These are phyloP conservation scores for Emericellopsis terricola DNA, from an alignment of 495 filamentous ascomycete genomes.

Conservation along the genomic window DNA sequence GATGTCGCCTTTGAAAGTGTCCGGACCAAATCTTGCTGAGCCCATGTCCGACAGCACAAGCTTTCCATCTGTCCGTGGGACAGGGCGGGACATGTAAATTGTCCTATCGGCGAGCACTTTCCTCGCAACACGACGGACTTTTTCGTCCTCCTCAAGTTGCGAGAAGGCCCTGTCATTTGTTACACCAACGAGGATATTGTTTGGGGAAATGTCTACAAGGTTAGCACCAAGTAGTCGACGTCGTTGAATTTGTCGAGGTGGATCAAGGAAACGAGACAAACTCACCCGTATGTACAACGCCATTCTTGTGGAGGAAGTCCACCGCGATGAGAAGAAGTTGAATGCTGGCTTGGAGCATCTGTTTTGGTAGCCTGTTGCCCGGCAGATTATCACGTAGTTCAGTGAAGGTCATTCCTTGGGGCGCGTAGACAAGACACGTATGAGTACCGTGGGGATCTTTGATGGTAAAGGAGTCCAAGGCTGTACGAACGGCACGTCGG, in stretches of 20 bases:
- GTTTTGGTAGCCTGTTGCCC: conserved; percentile 12
- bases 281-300: conserved; percentile 14
- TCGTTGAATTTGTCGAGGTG: conserved; percentile 5
- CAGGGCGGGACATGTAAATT: conserved; percentile 8
- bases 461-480: conserved; percentile 10
- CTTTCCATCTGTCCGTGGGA: conserved; percentile 5
- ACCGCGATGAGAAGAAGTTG: conserved; percentile 17
- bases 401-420: conserved; percentile 20
- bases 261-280: no score
- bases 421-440: conserved; percentile 12
- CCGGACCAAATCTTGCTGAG: conserved; percentile 6
- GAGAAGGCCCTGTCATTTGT: conserved; percentile 7
- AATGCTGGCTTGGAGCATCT: conserved; percentile 12
- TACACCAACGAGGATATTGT: conserved; percentile 7
- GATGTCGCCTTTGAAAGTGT: conserved; percentile 8
- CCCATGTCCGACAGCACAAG: conserved; percentile 10
- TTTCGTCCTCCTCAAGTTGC: conserved; percentile 8
- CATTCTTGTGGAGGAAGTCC: conserved; percentile 15
- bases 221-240: conserved; percentile 5
- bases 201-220: conserved; percentile 9
- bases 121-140: conserved; percentile 6
- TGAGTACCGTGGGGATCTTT: conserved; percentile 10
- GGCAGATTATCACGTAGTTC: conserved; percentile 13
- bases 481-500: conserved; percentile 9
- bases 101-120: conserved; percentile 9